A percentile compares a stretch with the other conserved stretches of the same genome.
Evolutionary conservation across 1,284 basidiomycete species (phyloP).

Genomic region (Pyrrhoderma lamaoense): DNA sequence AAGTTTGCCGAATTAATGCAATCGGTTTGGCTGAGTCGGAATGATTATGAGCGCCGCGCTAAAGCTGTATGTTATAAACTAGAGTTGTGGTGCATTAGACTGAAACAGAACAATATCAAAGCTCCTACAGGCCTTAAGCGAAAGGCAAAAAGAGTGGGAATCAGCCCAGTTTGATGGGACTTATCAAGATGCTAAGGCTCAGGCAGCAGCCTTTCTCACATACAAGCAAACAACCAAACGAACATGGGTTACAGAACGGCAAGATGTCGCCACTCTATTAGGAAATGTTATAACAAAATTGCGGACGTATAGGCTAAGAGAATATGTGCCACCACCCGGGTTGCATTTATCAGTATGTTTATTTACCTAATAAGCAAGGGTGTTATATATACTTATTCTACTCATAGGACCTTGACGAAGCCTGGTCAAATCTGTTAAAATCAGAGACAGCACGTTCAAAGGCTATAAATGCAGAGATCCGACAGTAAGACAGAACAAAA

Average conservation of each 20-base stretch:
- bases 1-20: slow-evolving; percentile 97
- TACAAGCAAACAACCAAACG: slow-evolving; percentile 88
- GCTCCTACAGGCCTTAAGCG: slow-evolving; percentile 59
- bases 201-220: slow-evolving; percentile 64
- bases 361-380: not conserved
- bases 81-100: not conserved
- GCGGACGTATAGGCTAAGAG: slow-evolving; percentile 79
- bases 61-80: slow-evolving; percentile 45
- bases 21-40: slow-evolving; percentile 76
- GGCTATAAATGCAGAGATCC: slow-evolving; percentile 85
- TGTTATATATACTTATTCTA: slow-evolving; percentile 1
- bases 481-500: slow-evolving; percentile 58
- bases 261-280: slow-evolving; percentile 83
- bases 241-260: slow-evolving; percentile 83
- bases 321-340: slow-evolving; percentile 77
- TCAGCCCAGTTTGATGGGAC: slow-evolving; percentile 58
- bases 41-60: slow-evolving; percentile 92
- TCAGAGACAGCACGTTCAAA: slow-evolving; percentile 77
- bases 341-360: slow-evolving; percentile 48
- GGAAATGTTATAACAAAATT: slow-evolving; percentile 94
- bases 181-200: slow-evolving; percentile 77
- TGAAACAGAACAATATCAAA: too few species aligned
- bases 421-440: slow-evolving; percentile 69
- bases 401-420: slow-evolving; percentile 63
- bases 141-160: slow-evolving; percentile 61